Evolutionary conservation across 306 rosid genomes (phyloP).

Genomic region (Ammopiptanthus mongolicus): DNA sequence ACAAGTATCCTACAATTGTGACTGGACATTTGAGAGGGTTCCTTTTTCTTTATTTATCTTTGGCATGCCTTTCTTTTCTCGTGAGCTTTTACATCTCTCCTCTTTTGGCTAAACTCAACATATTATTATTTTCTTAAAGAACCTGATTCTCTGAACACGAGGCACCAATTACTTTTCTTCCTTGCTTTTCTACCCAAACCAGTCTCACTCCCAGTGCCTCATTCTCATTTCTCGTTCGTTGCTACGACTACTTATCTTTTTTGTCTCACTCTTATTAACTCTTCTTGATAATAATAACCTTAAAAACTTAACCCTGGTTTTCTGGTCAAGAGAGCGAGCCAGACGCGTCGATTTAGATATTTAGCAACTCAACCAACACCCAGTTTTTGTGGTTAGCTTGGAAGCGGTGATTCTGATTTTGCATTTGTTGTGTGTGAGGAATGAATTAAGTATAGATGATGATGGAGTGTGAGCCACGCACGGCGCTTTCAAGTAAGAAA

Average conservation of each 20-base stretch:
- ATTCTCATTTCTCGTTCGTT: slow-evolving; percentile 8
- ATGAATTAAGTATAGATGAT: too few relatives aligned
- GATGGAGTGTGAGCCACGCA: not conserved
- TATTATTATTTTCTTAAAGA: slow-evolving; percentile 33
- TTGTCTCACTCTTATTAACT: not conserved
- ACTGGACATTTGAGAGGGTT: slow-evolving; percentile 25
- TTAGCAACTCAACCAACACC: too few relatives aligned
- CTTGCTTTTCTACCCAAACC: not conserved
- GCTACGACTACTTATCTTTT: slow-evolving; percentile 11
- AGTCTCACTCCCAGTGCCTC: not conserved
- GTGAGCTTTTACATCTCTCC: slow-evolving; percentile 13
- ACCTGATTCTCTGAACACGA: slow-evolving; percentile 60
- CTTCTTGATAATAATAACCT: not conserved
- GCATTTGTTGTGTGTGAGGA: too few relatives aligned
- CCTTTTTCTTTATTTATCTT: slow-evolving; percentile 17
- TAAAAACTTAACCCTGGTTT: not conserved
- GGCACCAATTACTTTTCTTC: slow-evolving; percentile 27
- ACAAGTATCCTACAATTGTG: not conserved
- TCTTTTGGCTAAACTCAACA: not conserved
- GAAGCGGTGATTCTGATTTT: too few relatives aligned
- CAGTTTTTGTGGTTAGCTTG: too few relatives aligned
- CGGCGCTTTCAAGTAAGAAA: not conserved
- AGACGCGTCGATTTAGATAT: too few relatives aligned
- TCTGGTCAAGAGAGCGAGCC: too few relatives aligned
- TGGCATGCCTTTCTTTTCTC: slow-evolving; percentile 16